Evolutionary conservation across 2,329 filamentous ascomycete genomes (phyloP).

Genomic region (Pseudocercospora pini-densiflorae): DNA sequence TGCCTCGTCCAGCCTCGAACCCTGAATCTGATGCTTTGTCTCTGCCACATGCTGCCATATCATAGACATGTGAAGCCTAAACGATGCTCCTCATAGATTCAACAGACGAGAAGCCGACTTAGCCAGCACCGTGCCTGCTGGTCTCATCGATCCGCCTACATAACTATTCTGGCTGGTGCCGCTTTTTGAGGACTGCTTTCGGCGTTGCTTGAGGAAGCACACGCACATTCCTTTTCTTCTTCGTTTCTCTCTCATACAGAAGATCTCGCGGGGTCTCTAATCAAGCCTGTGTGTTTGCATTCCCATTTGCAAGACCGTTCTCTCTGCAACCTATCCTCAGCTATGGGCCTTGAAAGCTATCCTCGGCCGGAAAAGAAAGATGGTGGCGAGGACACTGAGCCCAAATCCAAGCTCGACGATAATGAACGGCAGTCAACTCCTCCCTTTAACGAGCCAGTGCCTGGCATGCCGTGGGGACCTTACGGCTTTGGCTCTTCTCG

Average conservation of each 20-base stretch:
- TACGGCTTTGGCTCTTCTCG: slow-evolving; percentile 56
- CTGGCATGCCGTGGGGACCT: slow-evolving; percentile 38
- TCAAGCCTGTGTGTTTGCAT: background rate
- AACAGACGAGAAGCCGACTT: background rate
- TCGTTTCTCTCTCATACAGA: background rate
- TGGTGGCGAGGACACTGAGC: slow-evolving; percentile 32
- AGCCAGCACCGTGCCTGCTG: background rate
- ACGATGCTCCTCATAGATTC: background rate
- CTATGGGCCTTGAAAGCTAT: slow-evolving; percentile 66
- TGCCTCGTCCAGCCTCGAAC: background rate
- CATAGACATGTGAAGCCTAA: background rate
- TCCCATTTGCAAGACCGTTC: background rate
- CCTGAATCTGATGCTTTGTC: background rate
- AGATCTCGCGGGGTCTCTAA: background rate
- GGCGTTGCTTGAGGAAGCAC: background rate
- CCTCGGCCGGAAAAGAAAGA: slow-evolving; percentile 61
- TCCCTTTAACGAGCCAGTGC: slow-evolving; percentile 7
- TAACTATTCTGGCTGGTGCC: background rate
- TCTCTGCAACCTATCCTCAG: slow-evolving; percentile 19
- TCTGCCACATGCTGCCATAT: background rate
- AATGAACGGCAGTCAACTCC: slow-evolving; percentile 44
- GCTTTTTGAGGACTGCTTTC: no score
- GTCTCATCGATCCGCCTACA: background rate
- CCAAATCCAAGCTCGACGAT: slow-evolving; percentile 28
- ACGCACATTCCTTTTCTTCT: background rate